Conservation (phyloP, 768 basidiomycete species). For the Suillus brevipes region DNA sequence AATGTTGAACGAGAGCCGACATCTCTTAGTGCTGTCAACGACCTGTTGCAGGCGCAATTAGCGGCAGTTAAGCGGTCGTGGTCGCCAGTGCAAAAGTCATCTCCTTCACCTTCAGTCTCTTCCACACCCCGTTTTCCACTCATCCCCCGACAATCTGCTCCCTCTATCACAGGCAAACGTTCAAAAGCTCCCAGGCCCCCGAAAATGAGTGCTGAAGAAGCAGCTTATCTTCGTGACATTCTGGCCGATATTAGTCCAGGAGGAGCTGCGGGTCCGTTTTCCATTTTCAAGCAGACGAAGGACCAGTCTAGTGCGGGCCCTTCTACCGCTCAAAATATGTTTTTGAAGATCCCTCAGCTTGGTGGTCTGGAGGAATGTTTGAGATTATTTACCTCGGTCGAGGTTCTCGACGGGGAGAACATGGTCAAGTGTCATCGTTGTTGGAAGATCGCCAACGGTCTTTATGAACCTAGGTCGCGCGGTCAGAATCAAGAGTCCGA, state of each 20-base stretch:
- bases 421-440: slow-evolving; percentile 91
- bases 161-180: slow-evolving; percentile 35
- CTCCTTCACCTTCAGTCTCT: slow-evolving; percentile 21
- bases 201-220: slow-evolving; percentile 56
- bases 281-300: slow-evolving; percentile 46
- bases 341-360: slow-evolving; percentile 35
- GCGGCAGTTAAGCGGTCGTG: slow-evolving; percentile 28
- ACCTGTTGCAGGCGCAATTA: slow-evolving; percentile 25
- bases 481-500: slow-evolving; percentile 24
- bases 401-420: slow-evolving; percentile 91
- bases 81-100: slow-evolving; percentile 20
- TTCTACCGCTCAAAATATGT: slow-evolving; percentile 25
- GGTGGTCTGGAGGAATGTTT: slow-evolving; percentile 77
- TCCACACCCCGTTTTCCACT: slow-evolving; percentile 22
- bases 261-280: slow-evolving; percentile 45
- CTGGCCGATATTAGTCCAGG: slow-evolving; percentile 61
- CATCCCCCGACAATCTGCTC: slow-evolving; percentile 32
- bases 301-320: slow-evolving; percentile 20
- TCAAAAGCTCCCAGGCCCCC: slow-evolving; percentile 47
- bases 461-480: slow-evolving; percentile 39
- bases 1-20: slow-evolving; percentile 21
- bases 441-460: slow-evolving; percentile 87
- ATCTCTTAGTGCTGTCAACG: slow-evolving; percentile 28
- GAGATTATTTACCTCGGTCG: slow-evolving; percentile 88
- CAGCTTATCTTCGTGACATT: slow-evolving; percentile 66